Percentiles rank a stretch among this genome's conserved stretches.
Evolutionary conservation across 2,329 filamentous ascomycete genomes (phyloP).

Genomic region (Exophiala mesophila): DNA sequence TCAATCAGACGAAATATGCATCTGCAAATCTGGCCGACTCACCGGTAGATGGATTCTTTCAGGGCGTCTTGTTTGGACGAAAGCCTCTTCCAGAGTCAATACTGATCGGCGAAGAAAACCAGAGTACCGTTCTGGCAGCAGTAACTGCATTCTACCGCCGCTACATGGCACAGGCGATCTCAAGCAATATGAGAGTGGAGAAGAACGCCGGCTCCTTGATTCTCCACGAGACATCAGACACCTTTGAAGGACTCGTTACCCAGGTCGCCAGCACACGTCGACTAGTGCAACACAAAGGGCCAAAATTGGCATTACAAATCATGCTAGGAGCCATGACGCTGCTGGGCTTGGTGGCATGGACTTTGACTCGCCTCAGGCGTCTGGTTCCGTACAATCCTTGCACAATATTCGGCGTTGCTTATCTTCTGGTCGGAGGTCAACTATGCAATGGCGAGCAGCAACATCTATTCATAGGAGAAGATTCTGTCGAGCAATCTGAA

Average conservation of each 20-base stretch:
- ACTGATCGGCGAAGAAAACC: not conserved
- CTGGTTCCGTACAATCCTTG: conserved; percentile 21
- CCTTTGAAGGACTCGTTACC: not conserved
- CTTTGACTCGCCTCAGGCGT: not conserved
- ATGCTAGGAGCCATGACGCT: conserved; percentile 17
- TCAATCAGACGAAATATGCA: conserved; percentile 16
- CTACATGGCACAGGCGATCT: conserved; percentile 27
- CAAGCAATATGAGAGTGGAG: conserved; percentile 16
- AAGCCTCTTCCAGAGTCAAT: conserved; percentile 1
- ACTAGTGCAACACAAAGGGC: conserved; percentile 9
- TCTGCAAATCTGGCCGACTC: not conserved
- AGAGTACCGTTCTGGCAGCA: not conserved
- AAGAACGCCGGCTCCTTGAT: not conserved
- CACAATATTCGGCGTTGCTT: conserved; percentile 16
- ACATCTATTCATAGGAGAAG: no score
- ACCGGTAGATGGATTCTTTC: conserved; percentile 21
- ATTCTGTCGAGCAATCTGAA: not conserved
- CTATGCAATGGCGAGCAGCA: conserved; percentile 2
- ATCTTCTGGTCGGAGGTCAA: conserved; percentile 14
- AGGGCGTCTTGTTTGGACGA: conserved; percentile 21
- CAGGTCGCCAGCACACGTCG: not conserved
- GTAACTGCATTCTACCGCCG: conserved; percentile 19
- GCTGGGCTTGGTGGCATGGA: conserved; percentile 4
- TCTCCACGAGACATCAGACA: not conserved
- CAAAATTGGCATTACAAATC: conserved; percentile 19